These are phyloP conservation scores for Secale cereale DNA, from an alignment of 176 grass and related monocot species.

Conservation along the genomic window DNA sequence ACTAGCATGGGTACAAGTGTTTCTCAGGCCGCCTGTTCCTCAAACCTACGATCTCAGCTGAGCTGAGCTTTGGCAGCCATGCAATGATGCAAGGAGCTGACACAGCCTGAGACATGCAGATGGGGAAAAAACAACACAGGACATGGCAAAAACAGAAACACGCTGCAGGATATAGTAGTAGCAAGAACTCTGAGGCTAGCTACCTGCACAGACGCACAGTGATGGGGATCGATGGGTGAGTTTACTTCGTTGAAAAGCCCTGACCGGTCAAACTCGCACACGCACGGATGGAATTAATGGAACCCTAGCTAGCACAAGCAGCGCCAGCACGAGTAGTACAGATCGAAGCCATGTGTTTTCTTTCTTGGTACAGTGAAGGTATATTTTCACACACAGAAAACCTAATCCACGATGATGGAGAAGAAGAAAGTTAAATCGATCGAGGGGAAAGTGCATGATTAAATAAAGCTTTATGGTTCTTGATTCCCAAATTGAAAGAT, in stretches of 20 bases:
- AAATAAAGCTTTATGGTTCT: background rate
- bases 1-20: background rate
- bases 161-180: background rate
- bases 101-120: slow-evolving; percentile 12
- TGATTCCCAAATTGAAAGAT: background rate
- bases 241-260: background rate
- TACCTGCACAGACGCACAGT: background rate
- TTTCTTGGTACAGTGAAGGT: background rate
- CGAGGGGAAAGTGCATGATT: background rate
- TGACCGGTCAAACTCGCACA: background rate
- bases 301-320: slow-evolving; percentile 7
- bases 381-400: background rate
- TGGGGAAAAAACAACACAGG: background rate
- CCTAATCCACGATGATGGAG: background rate
- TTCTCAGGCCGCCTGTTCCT: no score
- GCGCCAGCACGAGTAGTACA: background rate
- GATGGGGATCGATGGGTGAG: background rate
- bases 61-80: background rate
- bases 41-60: background rate
- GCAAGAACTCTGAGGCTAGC: background rate
- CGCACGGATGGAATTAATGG: background rate
- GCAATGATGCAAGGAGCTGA: slow-evolving; percentile 21
- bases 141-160: background rate
- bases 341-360: no score
- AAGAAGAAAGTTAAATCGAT: background rate